These are phyloP conservation scores for Aaosphaeria arxii DNA, from an alignment of 2,329 filamentous ascomycete genomes.

Conservation along the genomic window DNA sequence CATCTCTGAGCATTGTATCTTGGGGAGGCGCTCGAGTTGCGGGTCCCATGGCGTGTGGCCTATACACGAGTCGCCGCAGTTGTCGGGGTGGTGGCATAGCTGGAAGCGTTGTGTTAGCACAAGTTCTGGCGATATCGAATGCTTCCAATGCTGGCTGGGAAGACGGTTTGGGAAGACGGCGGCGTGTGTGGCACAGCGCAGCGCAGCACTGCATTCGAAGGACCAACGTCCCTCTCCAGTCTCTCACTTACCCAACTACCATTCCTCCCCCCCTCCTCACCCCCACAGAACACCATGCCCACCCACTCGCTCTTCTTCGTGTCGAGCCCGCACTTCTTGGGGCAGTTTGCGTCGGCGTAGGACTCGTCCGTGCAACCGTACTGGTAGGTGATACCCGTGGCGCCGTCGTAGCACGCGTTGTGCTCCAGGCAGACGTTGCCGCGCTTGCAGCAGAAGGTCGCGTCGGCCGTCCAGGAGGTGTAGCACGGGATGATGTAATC, in stretches of 20 bases:
- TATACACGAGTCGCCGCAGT: constrained; percentile 6
- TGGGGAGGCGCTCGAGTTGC: constrained; percentile 3
- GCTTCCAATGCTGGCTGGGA: no score
- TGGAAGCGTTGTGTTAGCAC: not conserved
- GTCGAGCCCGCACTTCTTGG: constrained; percentile 14
- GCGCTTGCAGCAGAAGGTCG: constrained; percentile 14
- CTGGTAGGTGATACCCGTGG: constrained; percentile 14
- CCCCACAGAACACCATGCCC: constrained; percentile 15
- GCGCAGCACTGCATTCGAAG: no score
- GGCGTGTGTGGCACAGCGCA: no score
- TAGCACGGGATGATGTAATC: constrained; percentile 17
- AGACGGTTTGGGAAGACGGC: no score
- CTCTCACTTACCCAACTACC: constrained; percentile 11
- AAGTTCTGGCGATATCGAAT: no score
- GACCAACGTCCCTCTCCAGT: not conserved
- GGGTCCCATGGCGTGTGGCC: constrained; percentile 6
- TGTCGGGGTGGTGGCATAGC: constrained; percentile 18
- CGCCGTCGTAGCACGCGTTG: constrained; percentile 11
- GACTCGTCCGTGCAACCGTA: constrained; percentile 16
- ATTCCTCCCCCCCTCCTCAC: constrained; percentile 4
- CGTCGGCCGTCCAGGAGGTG: not conserved
- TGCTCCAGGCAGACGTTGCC: constrained; percentile 15
- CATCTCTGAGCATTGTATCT: constrained; percentile 5
- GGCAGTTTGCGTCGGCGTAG: constrained; percentile 11
- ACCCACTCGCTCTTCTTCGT: constrained; percentile 9